A percentile compares a stretch with the other conserved stretches of the same genome.
These are phyloP conservation scores for Globisporangium paddicum DNA, from an alignment of 352 stramenopile genomes.

Conservation along the genomic window DNA sequence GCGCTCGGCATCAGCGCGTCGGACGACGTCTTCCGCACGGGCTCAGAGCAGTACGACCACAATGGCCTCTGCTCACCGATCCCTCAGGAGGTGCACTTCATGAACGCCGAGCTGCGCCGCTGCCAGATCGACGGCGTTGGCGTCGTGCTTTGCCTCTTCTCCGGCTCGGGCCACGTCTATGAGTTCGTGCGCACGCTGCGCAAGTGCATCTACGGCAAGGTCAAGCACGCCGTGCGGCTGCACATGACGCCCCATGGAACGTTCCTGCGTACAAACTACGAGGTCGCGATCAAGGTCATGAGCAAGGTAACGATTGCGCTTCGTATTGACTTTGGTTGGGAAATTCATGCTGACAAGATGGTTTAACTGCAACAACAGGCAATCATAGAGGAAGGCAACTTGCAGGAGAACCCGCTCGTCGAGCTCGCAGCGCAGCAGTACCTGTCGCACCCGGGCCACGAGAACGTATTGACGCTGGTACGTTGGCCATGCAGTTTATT, in stretches of 20 bases:
- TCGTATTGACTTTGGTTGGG: no score
- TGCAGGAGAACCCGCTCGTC: slow-evolving; percentile 85
- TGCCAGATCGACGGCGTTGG: slow-evolving; percentile 74
- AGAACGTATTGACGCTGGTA: slow-evolving; percentile 82
- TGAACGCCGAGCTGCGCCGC: slow-evolving; percentile 77
- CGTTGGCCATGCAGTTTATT: slow-evolving; percentile 4
- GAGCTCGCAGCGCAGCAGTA: slow-evolving; percentile 85
- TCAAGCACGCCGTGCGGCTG: slow-evolving; percentile 84
- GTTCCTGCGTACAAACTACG: slow-evolving; percentile 73
- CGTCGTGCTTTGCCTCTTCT: slow-evolving; percentile 77
- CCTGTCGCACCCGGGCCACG: slow-evolving; percentile 71
- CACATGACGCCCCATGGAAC: slow-evolving; percentile 67
- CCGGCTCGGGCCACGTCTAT: slow-evolving; percentile 73
- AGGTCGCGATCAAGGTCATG: slow-evolving; percentile 88
- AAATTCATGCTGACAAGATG: no score
- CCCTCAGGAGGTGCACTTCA: slow-evolving; percentile 82
- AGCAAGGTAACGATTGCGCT: slow-evolving; percentile 65
- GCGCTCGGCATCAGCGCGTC: slow-evolving; percentile 77
- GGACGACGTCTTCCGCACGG: slow-evolving; percentile 79
- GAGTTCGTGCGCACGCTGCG: slow-evolving; percentile 83
- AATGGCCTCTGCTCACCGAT: slow-evolving; percentile 80
- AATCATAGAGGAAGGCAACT: slow-evolving; percentile 83
- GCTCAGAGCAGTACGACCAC: slow-evolving; percentile 69
- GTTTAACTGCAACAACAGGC: no score
- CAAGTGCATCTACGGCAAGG: slow-evolving; percentile 88